phyloP scores from a whole-genome alignment of 176 grass and related monocot species.

The Sorghum bicolor region DNA sequence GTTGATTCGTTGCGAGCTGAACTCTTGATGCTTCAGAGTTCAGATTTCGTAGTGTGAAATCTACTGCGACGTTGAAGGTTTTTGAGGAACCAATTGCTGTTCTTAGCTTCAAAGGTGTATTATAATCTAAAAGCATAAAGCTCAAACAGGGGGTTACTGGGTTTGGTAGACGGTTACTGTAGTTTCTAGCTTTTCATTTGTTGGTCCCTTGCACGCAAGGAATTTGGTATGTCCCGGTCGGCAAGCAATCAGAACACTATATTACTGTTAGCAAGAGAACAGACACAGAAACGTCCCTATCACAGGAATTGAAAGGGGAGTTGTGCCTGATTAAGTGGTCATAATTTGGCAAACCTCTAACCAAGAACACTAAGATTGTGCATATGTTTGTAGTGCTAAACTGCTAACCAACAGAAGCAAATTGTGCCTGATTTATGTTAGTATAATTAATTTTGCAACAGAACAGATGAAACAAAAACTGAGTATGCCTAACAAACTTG shows the following conservation, averaged over 20 bases:
- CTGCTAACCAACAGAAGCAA: background rate
- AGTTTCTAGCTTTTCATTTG: background rate
- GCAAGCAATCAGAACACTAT: constrained; percentile 10
- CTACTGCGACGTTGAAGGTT: background rate
- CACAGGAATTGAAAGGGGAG: background rate
- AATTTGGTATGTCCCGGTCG: background rate
- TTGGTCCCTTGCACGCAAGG: constrained; percentile 39
- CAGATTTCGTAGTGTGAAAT: background rate
- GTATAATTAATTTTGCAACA: background rate
- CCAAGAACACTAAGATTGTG: background rate
- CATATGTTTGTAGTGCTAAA: background rate
- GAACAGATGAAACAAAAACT: background rate
- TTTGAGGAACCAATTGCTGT: background rate
- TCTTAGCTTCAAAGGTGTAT: background rate
- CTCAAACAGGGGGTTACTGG: background rate
- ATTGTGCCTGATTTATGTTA: background rate
- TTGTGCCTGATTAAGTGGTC: background rate
- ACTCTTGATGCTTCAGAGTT: background rate
- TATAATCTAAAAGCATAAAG: background rate
- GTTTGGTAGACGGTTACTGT: background rate
- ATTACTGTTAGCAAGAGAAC: background rate
- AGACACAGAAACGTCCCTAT: background rate
- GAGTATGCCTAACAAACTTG: background rate
- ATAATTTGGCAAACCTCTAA: background rate
- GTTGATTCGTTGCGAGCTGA: background rate